These are phyloP conservation scores for Puccinia polysora DNA, from an alignment of 1,284 basidiomycete genomes.

Conservation along the genomic window DNA sequence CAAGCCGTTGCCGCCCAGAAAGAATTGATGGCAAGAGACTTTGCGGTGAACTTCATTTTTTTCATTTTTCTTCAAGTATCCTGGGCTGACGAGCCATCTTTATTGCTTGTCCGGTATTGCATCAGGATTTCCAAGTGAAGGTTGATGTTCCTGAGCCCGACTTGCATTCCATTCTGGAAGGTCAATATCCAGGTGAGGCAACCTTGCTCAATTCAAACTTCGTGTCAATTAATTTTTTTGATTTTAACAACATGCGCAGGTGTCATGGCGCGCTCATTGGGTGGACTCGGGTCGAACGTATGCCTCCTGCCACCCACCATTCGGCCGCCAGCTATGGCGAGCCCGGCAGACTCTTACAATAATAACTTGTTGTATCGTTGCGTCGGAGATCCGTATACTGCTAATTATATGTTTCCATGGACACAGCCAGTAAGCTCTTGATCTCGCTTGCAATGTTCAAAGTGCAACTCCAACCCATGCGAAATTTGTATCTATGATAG, in stretches of 20 bases:
- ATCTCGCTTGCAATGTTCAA: neutral
- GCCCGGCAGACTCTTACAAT: conserved; percentile 21
- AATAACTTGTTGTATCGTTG: conserved; percentile 34
- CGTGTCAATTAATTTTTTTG: neutral
- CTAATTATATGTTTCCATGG: conserved; percentile 30
- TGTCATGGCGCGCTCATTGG: neutral
- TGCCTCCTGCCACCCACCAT: conserved; percentile 37
- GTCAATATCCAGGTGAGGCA: conserved; percentile 5
- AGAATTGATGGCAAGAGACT: conserved; percentile 27
- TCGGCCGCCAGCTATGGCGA: conserved; percentile 21
- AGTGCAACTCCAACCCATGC: neutral
- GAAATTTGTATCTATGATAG: neutral
- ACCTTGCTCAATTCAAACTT: neutral
- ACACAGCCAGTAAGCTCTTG: conserved; percentile 11
- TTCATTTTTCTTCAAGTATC: neutral
- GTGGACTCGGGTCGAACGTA: conserved; percentile 22
- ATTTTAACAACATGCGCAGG: neutral
- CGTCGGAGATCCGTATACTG: conserved; percentile 23
- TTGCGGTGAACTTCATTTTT: conserved; percentile 31
- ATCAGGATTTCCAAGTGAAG: conserved; percentile 37
- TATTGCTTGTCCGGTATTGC: too few species aligned
- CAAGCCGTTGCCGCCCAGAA: conserved; percentile 33
- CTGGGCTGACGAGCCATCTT: too few species aligned
- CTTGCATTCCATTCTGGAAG: neutral
- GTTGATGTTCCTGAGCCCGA: conserved; percentile 12